Base-by-base conservation (phyloP, 805 yeast genomes). In the Zygotorulaspora florentina region DNA sequence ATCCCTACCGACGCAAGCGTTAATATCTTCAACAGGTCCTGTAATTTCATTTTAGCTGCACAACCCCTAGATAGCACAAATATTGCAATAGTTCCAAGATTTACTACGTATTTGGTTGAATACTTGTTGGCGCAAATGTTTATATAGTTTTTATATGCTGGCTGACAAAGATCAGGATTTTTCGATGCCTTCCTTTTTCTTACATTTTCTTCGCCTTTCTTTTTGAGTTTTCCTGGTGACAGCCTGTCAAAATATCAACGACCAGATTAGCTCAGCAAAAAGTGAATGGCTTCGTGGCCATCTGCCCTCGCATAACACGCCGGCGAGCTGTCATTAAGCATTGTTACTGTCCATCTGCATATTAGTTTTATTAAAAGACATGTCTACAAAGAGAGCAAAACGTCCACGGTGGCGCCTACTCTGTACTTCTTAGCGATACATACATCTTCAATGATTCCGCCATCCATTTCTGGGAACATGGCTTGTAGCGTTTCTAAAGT, bases 381-480 rank as follows among this genome's bases (percentile, higher is more conserved):
- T 29, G 5, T 4, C 39, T 55, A 58, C 16, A 65, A 44, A 13
- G 62, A 51, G 36, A 65, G 50, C 39, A 64, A 42, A n/a, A 56
- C 54, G 59, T 87, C 96, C 8, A 88, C 83, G 41, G 90, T 84
- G 8, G 74, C 76, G 26, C 89, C 95, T 5, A 85, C 71, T 41
- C 82, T 71, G 27, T 84, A 83, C 50, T 77, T 73, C 59, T 83
- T 85, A 62, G 82, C 78, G 2, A 68, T 66, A 27, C 88, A 74
- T 2, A 88, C 81, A 59, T 88, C 96, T 45, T 74, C 76, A 40
- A 89, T 73, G 1, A 89, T 68, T 0, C 78, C 85, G 40, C 69
- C 67, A 54, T 87, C 96, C 49, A 88, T 68, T 37, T 70, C 72
- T 0, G 96, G 95, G 63, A 89, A 88, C 80, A 89, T 85, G 39